Evolutionary conservation across 345 rosid genomes (phyloP), one percentile per base, ranked within the genome.

Genomic region (Angophora floribunda): DNA sequence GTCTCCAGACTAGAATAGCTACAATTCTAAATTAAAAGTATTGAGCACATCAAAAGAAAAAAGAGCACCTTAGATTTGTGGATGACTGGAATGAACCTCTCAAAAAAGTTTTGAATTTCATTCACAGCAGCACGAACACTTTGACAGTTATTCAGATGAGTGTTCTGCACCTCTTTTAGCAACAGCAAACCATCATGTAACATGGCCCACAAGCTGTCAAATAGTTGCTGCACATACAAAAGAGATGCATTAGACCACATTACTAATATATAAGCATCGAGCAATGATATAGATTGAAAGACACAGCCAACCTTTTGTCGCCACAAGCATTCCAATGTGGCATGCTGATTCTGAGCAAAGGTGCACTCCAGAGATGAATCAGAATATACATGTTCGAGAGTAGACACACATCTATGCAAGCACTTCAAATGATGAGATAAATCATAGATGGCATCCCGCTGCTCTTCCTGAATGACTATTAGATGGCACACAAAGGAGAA

Each of bases 401-500:
- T 89, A 86, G 90, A 90, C 86, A 92, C 89, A 90, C 86, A 91
- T 82, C 93, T 89, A 63, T 90, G 90, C 90, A 96, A 90, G 88
- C 89, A 88, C 90, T 92, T 91, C 87, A 95, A 90, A 89, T 89
- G 91, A 89, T 92, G 92, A 51, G 95, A 89, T 90, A 96, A 93
- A 87, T 82, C 89, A 87, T 98, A 97, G 52, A 93, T 93, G 87
- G 97, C 90, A 79, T 88, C 91, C 86, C 98, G 94, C 89, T 96
- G 99, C 89, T 85, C 92, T 89, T 95, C 96, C 91, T 97, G 99
- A 89, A 97, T 91, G 88, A 89, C 90, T 86, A 95, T 91, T 79
- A 98, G 98, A 94, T 98, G 99, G 90, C 91, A 92, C 89, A 97
- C 96, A 89, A 95, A 98, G 86, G 98, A 96, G 88, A 91, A 87